Evolutionary conservation across 2,329 filamentous ascomycete genomes (phyloP), one percentile per base, ranked within the genome.

Genomic region (Aspergillus sojae): DNA sequence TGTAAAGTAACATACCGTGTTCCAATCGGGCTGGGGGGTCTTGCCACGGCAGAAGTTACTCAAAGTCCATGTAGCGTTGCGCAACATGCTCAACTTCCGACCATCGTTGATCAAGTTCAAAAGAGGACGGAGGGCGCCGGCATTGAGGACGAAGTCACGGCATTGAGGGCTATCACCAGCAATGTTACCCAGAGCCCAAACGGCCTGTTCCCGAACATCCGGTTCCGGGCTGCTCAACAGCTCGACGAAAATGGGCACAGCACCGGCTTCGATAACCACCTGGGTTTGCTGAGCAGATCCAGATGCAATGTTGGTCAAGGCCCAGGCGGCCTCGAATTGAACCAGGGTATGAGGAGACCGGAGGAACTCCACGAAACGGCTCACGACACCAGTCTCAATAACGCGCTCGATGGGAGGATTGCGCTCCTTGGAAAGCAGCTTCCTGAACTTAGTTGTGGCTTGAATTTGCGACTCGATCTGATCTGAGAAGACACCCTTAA

Each of bases 1-100:
- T 5, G 46, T 16, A 23, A 14, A 57, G 34, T 55, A 58, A 86
- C 92, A 81, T 86, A 97, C 93, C 43, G 93, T 97, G 76, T 89
- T 88, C 95, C 95, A 99, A 78, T 99, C 95, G 54, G 95, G 95
- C 83, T 99, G 95, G 58, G 95, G 95, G 10, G 94, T 97, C 88
- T 99, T 99, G 82, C 95, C 95, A 85, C 95, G 93, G 84, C 95
- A 99, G 84, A 99, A 99, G 86, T 99, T 99, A 87, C 95, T 98
- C 62, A 99, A 84, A 52, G 95, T 99, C 95, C 95, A 99, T 28
- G 95, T 99, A 41, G 95, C 95, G 78, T 99, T 99, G 71, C 95
- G 88, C 58, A 99, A 89, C 95, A 99, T 99, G 86, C 94, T 98
- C 63, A 99, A 85, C 86, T 99, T 99, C 75, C 95, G 93, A 84